These are phyloP conservation scores for Linanthus parryae DNA, from an alignment of 148 eudicot species.

Conservation along the genomic window DNA sequence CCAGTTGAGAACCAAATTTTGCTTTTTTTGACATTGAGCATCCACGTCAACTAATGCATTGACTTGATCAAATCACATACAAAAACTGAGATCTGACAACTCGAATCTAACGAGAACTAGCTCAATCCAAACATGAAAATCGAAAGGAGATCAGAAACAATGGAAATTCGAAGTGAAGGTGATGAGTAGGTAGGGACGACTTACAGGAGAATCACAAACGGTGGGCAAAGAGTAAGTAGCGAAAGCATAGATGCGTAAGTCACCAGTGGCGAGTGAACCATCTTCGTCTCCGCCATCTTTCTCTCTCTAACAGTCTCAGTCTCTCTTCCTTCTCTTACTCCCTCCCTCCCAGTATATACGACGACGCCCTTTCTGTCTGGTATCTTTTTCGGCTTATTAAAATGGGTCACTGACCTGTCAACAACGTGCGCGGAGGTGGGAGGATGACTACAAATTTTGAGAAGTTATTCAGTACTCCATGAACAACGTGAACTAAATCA, in stretches of 20 bases:
- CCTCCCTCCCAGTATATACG: too few species aligned
- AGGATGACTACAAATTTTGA: too few species aligned
- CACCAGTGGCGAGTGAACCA: constrained; percentile 73
- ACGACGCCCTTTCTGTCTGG: too few species aligned
- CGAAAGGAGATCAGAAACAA: too few species aligned
- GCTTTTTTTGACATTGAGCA: neutral
- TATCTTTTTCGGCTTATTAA: too few species aligned
- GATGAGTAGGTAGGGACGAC: constrained; percentile 6
- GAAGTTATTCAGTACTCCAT: too few species aligned
- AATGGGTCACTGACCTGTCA: too few species aligned
- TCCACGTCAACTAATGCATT: neutral
- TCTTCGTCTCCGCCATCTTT: too few species aligned
- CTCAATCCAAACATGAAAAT: neutral
- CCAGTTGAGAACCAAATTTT: neutral
- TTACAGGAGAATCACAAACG: constrained; percentile 88
- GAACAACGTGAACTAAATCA: too few species aligned
- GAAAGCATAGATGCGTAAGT: constrained; percentile 86
- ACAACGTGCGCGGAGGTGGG: too few species aligned
- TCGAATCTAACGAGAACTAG: neutral
- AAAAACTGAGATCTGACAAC: neutral
- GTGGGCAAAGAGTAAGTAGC: constrained; percentile 82
- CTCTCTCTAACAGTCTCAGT: too few species aligned
- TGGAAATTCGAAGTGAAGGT: neutral
- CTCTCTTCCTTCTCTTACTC: too few species aligned
- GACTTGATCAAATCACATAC: neutral